These are phyloP conservation scores for Phaffia rhodozyma DNA, from an alignment of 1,284 basidiomycete genomes.

Conservation along the genomic window DNA sequence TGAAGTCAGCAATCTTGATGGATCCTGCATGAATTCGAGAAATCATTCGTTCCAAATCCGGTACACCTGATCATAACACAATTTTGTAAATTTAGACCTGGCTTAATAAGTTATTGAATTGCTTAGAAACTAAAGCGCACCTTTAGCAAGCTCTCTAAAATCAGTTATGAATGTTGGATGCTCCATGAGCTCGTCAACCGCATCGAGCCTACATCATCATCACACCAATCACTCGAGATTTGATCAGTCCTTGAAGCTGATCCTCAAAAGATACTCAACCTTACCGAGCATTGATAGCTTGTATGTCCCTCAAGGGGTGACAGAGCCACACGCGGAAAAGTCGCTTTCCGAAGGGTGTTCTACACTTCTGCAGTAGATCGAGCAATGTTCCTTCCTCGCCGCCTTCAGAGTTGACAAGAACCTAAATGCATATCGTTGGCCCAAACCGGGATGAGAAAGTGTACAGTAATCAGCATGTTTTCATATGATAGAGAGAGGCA, in stretches of 20 bases:
- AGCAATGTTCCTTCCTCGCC: conserved; percentile 77
- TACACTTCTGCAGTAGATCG: conserved; percentile 67
- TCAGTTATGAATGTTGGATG: conserved; percentile 60
- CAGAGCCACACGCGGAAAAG: conserved; percentile 91
- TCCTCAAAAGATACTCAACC: conserved; percentile 19
- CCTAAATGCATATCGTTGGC: conserved; percentile 36
- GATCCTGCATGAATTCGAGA: conserved; percentile 86
- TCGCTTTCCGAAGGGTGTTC: conserved; percentile 84
- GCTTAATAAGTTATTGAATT: neutral
- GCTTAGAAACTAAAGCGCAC: conserved; percentile 23
- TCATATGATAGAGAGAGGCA: no score
- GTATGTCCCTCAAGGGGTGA: conserved; percentile 64
- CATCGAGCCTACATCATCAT: conserved; percentile 55
- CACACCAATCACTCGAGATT: conserved; percentile 9
- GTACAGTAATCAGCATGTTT: neutral
- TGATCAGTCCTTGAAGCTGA: conserved; percentile 14
- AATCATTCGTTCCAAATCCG: conserved; percentile 85
- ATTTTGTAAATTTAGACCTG: neutral
- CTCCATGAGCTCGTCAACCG: conserved; percentile 74
- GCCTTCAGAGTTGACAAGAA: conserved; percentile 81
- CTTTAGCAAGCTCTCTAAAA: conserved; percentile 62
- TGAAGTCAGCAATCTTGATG: conserved; percentile 72
- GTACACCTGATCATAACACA: conserved; percentile 40
- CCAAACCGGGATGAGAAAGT: conserved; percentile 4
- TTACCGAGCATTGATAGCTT: conserved; percentile 76